Percentiles rank a stretch among this genome's conserved stretches.
Conservation (phyloP, 495 filamentous ascomycete genomes). For the Xylaria nigripes region DNA sequence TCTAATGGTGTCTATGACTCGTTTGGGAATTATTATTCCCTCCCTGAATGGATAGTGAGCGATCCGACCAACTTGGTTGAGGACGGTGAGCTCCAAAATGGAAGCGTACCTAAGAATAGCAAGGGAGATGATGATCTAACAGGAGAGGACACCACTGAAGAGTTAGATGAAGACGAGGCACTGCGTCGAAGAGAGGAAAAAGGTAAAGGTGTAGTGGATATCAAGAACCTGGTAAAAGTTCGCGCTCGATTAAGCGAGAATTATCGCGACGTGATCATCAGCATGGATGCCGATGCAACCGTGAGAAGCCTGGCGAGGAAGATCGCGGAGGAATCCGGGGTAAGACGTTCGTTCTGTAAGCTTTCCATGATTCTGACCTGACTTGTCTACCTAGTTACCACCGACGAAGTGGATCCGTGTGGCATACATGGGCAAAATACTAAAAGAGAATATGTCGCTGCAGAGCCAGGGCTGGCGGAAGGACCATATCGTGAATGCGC, state of each 20-base stretch:
- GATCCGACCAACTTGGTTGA: conserved; percentile 64
- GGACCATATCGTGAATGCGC: conserved; percentile 70
- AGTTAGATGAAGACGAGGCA: conserved; percentile 41
- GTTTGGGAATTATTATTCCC: conserved; percentile 62
- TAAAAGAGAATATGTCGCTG: conserved; percentile 59
- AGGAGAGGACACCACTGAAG: conserved; percentile 33
- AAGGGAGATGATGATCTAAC: conserved; percentile 39
- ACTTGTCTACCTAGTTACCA: conserved; percentile 31
- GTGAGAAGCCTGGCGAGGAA: conserved; percentile 54
- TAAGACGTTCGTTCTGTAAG: conserved; percentile 33
- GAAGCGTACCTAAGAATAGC: conserved; percentile 26
- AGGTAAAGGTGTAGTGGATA: conserved; percentile 44
- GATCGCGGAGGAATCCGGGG: conserved; percentile 56
- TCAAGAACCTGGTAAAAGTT: conserved; percentile 49
- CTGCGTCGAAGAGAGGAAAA: conserved; percentile 59
- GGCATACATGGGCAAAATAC: conserved; percentile 69
- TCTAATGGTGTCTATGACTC: conserved; percentile 72
- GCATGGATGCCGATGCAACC: conserved; percentile 51
- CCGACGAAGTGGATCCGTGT: conserved; percentile 53
- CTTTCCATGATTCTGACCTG: conserved; percentile 13
- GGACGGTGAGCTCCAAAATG: conserved; percentile 21
- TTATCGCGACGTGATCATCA: conserved; percentile 55
- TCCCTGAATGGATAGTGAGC: conserved; percentile 67
- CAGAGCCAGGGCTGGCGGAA: conserved; percentile 64
- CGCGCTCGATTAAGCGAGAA: conserved; percentile 64